Base-by-base conservation (phyloP, 805 yeast genomes). In the Saturnispora mendoncae region DNA sequence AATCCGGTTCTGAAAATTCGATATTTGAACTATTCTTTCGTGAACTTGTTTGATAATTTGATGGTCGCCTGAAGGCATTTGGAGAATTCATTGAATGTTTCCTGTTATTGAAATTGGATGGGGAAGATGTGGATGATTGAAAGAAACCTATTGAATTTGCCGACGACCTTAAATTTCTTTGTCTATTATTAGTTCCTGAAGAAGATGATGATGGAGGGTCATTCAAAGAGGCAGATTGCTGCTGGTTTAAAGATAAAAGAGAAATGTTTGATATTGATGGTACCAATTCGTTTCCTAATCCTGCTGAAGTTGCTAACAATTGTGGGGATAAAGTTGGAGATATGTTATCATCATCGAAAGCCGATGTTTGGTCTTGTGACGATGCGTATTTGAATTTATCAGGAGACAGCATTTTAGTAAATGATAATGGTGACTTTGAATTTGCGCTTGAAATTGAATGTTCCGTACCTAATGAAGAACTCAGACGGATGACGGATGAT, bases 1-100 rank as follows among this genome's bases (percentile, higher is more conserved):
- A 72, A 39, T 70, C 77, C 0, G 80, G 78, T 9, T 57, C 53
- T 13, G 20, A 27, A 14, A 32, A 17, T 30, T 33, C 27, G 45
- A 34, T 33, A 29, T 40, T 15, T 38, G 33, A 25, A 38, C 46
- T 46, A 42, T 43, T 20, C 35, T 26, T 25, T 25, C 38, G 31
- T 9, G 27, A 35, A 19, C 23, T 36, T 27, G 34, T 10, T 34
- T 29, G 44, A 13, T 28, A 31, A 17, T 14, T 30, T 6, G 47
- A 28, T 41, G 31, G 20, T 19, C 30, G 24, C 31, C 43, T 26
- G 38, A 34, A 6, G 36, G n/a, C 15, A 21, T 10, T 39, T 18
- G 47, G 44, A 10, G 51, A 44, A 19, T 45, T 41, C 17, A 49
- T 41, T 2, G 52, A 50, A 7, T 48, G 44, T 34, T 43, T 45